These are phyloP conservation scores for Tulasnella sp. DNA, from an alignment of 768 basidiomycete species.

Conservation along the genomic window DNA sequence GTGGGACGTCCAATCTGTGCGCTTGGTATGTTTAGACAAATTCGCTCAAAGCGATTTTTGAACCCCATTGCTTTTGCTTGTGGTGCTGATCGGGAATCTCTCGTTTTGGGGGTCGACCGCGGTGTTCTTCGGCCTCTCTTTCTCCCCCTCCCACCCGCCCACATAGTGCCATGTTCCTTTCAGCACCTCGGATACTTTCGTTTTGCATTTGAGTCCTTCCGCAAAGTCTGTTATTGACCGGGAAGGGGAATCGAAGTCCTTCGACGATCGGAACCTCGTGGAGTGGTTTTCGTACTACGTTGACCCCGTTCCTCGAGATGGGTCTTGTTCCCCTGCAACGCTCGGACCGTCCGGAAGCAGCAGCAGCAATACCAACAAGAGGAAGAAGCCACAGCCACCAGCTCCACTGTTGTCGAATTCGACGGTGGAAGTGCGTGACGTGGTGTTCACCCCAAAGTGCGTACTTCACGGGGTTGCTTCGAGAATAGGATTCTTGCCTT, in stretches of 20 bases:
- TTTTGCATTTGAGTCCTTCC: not conserved
- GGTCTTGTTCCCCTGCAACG: conserved; percentile 44
- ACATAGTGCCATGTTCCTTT: conserved; percentile 59
- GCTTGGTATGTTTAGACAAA: conserved; percentile 52
- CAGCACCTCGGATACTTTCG: conserved; percentile 39
- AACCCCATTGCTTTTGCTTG: not conserved
- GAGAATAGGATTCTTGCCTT: not conserved
- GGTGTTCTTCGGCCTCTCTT: not conserved
- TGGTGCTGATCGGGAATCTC: not conserved
- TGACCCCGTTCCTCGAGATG: conserved; percentile 58
- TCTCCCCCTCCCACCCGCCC: not conserved
- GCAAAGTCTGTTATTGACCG: conserved; percentile 40
- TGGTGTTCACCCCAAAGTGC: conserved; percentile 52
- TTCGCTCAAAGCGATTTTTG: too few relatives aligned
- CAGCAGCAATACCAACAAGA: not conserved
- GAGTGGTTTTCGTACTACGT: conserved; percentile 60
- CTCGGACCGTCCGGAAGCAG: conserved; percentile 19
- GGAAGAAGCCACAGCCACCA: not conserved
- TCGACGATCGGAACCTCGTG: conserved; percentile 37
- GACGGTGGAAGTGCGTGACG: conserved; percentile 41
- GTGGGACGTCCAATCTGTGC: conserved; percentile 56
- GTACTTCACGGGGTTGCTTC: conserved; percentile 31
- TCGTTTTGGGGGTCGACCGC: not conserved
- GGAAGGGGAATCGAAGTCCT: conserved; percentile 40
- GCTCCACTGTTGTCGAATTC: conserved; percentile 37